Base-by-base conservation (phyloP, 2,329 filamentous ascomycete genomes). In the Celoporthe dispersa region DNA sequence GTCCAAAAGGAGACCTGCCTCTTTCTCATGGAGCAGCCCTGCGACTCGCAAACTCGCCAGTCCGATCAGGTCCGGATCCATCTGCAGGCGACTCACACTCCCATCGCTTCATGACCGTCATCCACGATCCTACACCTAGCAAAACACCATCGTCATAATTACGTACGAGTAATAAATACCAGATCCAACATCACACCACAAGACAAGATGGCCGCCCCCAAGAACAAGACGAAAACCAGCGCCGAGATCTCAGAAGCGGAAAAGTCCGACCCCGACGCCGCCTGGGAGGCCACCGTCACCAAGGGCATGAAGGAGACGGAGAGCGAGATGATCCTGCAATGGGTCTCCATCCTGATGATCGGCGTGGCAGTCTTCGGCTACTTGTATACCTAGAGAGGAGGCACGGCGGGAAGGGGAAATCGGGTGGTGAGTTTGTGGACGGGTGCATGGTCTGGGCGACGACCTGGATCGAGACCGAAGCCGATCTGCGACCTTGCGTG, bases 241-340 rank as follows among this genome's bases (percentile, higher is more conserved):
- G 70, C 70, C 25, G 68, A 70, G 44, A 71, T 71, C 8, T 64
- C 70, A 0, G 70, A 71, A 60, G 70, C 28, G 14, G 70, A 71
- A 62, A 70, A 65, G 28, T 25, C 39, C 4, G 63, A n/a, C 28
- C 70, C 70, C 25, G 31, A 63, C 28, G 70, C 61, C 5, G 68
- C 70, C 3, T 71, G 70, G 70, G 70, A 71, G 33, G 70, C 70
- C 12, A 71, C 70, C 9, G 59, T 71, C 22, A 71, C 70, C 19
- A 65, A 71, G 28, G 65, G 70, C 8, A 71, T 71, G 70, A 70
- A 71, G 62, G 70, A 71, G 3, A 71, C 70, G 9, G 70, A 71
- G 33, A 66, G 39, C 39, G 62, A 71, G n/a, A 71, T 71, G 70
- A 41, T 71, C 37, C 37, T 71, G 16, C 70, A 71, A 11, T 71